These are phyloP conservation scores for Phlebiopsis gigantea DNA, from an alignment of 768 basidiomycete species.

Conservation along the genomic window DNA sequence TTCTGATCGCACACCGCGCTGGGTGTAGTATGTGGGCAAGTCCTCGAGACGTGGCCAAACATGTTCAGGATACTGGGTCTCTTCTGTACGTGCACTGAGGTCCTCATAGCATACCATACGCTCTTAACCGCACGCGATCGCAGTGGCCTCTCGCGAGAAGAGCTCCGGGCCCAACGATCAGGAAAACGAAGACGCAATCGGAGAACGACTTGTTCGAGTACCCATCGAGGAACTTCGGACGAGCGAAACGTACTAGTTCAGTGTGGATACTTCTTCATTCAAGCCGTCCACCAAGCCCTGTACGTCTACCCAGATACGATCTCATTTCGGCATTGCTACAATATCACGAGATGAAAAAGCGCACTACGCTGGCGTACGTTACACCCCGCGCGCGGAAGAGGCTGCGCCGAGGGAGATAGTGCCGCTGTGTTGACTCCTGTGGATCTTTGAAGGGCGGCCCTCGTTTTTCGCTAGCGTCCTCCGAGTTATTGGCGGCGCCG, in stretches of 20 bases:
- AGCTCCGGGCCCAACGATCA: slow-evolving; percentile 22
- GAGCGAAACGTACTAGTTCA: slow-evolving; percentile 19
- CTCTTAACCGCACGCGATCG: background rate
- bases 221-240: slow-evolving; percentile 61
- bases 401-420: no score
- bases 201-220: slow-evolving; percentile 65
- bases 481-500: no score
- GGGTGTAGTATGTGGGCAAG: slow-evolving; percentile 72
- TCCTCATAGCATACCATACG: background rate
- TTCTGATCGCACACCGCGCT: no score
- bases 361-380: no score
- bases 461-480: no score
- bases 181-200: slow-evolving; percentile 26
- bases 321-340: background rate
- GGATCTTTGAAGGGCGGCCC: no score
- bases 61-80: slow-evolving; percentile 74
- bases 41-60: slow-evolving; percentile 74
- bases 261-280: slow-evolving; percentile 3
- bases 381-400: no score
- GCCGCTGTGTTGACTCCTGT: no score
- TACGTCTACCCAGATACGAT: background rate
- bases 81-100: slow-evolving; percentile 46
- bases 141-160: slow-evolving; percentile 47
- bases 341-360: no score
- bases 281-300: background rate